Percentiles rank a stretch among this genome's conserved stretches.
phyloP scores from a whole-genome alignment of 1,139 yeast species.

The Candida albicans region DNA sequence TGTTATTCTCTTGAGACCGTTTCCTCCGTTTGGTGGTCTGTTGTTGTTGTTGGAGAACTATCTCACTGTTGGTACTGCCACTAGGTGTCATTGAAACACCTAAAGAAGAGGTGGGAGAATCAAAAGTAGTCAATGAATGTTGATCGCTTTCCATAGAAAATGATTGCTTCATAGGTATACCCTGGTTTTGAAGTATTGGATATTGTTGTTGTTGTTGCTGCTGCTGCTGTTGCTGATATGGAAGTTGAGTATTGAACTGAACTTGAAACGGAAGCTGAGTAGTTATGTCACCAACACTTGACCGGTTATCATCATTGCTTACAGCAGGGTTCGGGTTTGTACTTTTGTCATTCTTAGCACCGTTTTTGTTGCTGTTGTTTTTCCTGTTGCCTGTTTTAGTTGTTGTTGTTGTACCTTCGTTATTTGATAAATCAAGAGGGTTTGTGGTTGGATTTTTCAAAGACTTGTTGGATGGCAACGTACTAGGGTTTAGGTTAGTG shows the following conservation, averaged over 20 bases:
- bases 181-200: not conserved
- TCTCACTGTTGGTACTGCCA: not conserved
- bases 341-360: slow-evolving; percentile 1
- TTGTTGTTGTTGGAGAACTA: not conserved
- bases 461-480: slow-evolving; percentile 14
- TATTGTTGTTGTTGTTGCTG: not conserved
- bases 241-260: slow-evolving; percentile 6
- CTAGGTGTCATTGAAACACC: slow-evolving; percentile 4
- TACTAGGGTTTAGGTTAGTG: slow-evolving; percentile 19
- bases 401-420: slow-evolving; percentile 1
- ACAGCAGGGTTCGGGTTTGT: not conserved
- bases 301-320: not conserved
- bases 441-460: slow-evolving; percentile 14
- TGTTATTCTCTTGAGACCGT: slow-evolving; percentile 3
- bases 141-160: not conserved
- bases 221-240: slow-evolving; percentile 3
- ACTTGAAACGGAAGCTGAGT: no score
- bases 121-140: slow-evolving; percentile 1
- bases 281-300: no score
- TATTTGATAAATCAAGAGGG: slow-evolving; percentile 7
- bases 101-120: not conserved
- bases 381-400: not conserved
- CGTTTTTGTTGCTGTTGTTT: not conserved
- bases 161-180: not conserved
- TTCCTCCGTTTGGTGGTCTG: slow-evolving; percentile 7